Evolutionary conservation across 2,329 filamentous ascomycete species (phyloP).

Genomic region (Penicillium sp.): DNA sequence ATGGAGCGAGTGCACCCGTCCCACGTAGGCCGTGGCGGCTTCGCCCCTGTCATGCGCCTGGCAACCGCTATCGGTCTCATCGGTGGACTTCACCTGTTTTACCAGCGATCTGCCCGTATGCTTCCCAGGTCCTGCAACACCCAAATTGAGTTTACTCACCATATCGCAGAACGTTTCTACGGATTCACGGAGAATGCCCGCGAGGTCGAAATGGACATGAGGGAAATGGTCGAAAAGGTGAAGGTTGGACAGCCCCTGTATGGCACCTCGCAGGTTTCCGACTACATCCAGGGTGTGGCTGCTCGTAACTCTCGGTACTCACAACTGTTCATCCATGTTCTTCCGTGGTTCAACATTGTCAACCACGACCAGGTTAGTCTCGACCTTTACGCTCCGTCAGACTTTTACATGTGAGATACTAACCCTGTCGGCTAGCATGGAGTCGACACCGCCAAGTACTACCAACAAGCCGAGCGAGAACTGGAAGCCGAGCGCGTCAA

Average conservation of each 20-base stretch:
- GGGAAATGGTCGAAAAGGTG: conserved; percentile 94
- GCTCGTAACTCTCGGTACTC: conserved; percentile 89
- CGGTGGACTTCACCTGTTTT: conserved; percentile 79
- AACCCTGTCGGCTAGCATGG: conserved; percentile 62
- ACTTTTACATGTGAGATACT: not conserved
- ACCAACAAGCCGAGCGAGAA: conserved; percentile 88
- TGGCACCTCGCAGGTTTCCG: conserved; percentile 68
- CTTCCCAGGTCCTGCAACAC: conserved; percentile 21
- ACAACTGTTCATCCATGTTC: conserved; percentile 71
- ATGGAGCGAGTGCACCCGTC: conserved; percentile 85
- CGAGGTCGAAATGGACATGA: conserved; percentile 94
- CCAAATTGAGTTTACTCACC: conserved; percentile 7
- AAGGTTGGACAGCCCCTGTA: conserved; percentile 89
- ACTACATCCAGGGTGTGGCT: conserved; percentile 91
- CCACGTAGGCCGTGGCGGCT: conserved; percentile 74
- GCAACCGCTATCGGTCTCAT: conserved; percentile 65
- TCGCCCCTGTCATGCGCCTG: conserved; percentile 76
- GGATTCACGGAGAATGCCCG: conserved; percentile 87
- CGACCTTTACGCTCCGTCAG: not conserved
- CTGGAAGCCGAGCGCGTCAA: conserved; percentile 67
- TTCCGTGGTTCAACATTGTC: conserved; percentile 98
- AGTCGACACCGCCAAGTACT: conserved; percentile 98
- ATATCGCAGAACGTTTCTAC: conserved; percentile 76
- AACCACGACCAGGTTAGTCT: conserved; percentile 70
- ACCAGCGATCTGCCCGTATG: conserved; percentile 78